Conservation (phyloP, 2,329 filamentous ascomycete species). For the Penicillium sp. region DNA sequence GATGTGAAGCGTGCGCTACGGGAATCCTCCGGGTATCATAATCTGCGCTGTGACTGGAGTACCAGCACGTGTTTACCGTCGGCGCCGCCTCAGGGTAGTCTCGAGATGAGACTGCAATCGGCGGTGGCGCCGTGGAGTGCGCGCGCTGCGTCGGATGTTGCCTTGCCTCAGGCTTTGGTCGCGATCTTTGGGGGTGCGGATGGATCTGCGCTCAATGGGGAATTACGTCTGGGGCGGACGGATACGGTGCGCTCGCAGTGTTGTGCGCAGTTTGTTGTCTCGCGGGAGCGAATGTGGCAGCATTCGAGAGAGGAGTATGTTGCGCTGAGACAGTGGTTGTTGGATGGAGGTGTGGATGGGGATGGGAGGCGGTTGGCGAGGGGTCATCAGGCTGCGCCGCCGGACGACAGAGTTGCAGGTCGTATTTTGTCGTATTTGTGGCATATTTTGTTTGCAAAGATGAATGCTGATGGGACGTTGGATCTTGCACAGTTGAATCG, state of each 20-base stretch:
- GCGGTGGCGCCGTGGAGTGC: constrained; percentile 49
- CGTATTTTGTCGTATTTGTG: constrained; percentile 55
- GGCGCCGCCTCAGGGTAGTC: constrained; percentile 45
- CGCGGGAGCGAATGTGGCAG: constrained; percentile 52
- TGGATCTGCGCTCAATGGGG: constrained; percentile 26
- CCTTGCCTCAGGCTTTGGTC: constrained; percentile 40
- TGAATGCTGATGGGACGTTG: constrained; percentile 28
- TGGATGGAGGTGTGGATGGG: constrained; percentile 40
- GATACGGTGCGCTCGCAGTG: constrained; percentile 55
- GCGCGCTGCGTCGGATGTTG: constrained; percentile 45
- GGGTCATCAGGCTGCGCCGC: constrained; percentile 39
- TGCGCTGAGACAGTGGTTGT: constrained; percentile 58
- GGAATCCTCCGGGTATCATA: constrained; percentile 49
- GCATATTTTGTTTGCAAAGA: constrained; percentile 53
- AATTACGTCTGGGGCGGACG: constrained; percentile 43
- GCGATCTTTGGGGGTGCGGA: constrained; percentile 44
- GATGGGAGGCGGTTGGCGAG: constrained; percentile 1
- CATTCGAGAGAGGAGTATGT: constrained; percentile 57
- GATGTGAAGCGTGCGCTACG: constrained; percentile 46
- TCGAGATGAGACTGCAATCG: constrained; percentile 46
- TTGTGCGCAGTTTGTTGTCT: constrained; percentile 61
- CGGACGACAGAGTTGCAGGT: constrained; percentile 49
- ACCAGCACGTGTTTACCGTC: constrained; percentile 45
- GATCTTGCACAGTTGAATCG: constrained; percentile 45
- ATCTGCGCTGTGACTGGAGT: constrained; percentile 57